Evolutionary conservation across 2,329 filamentous ascomycete species (phyloP), one percentile per base, ranked within the genome.

Genomic region (Aspergillus sp.): DNA sequence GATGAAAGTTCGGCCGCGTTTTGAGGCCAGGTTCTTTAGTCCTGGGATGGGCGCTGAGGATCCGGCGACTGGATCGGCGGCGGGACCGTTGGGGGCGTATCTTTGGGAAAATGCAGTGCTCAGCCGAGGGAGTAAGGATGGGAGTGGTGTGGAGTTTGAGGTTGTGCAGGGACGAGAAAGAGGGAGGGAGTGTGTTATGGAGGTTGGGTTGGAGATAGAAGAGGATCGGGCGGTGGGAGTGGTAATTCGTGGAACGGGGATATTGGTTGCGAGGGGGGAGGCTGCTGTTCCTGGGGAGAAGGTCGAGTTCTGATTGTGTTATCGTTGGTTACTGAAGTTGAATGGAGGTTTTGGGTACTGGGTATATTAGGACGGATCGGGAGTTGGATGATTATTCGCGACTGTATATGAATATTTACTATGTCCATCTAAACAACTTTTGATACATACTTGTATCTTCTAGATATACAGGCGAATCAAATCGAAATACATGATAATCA

Each of bases 11-110:
- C 24, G 20, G 42, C 56, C 58, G 2, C 54, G 52, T 46, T 62
- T 67, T 20, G 53, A 63, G 22, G 61, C 63, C 6, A 57, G 63
- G 5, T 67, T 67, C 47, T 67, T 67, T 50, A 65, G 65, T 52
- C 65, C 65, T 2, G 63, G 61, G 12, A 67, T 67, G 61, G 60
- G 57, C 7, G 61, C 59, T 51, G 65, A 67, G 46, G 65, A 67
- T 58, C 65, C 65, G 16, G 63, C 64, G 18, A 65, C 64, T 7
- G 64, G 64, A 2, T 65, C 63, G 2, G 64, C 64, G 12, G 63
- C 64, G 20, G 64, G 64, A 4, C 64, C 64, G 18, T 47, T 66
- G 45, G 64, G 49, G 47, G 63, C 58, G 22, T 61, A 64, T 57
- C 39, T 67, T 20, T 61, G 60, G 52, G 54, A 36, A 14, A 54